Evolutionary conservation across 2,329 filamentous ascomycete genomes (phyloP).

Genomic region (Monilinia vaccinii-corymbosi): DNA sequence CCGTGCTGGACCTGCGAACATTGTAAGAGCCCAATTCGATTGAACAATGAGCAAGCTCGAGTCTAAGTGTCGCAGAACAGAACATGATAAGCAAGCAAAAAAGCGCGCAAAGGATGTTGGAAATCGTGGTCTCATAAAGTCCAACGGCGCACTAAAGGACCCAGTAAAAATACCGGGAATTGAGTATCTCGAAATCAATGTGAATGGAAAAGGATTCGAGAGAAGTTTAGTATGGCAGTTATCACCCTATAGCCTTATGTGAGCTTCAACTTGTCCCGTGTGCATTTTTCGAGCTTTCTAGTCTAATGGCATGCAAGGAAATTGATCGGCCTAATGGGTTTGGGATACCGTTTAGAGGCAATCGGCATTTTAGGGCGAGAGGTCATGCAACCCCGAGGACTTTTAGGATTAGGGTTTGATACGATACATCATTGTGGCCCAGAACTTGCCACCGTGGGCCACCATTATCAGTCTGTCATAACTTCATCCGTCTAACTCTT

Average conservation of each 20-base stretch:
- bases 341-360: constrained; percentile 60
- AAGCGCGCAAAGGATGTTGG: constrained; percentile 45
- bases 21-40: constrained; percentile 40
- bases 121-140: constrained; percentile 36
- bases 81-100: constrained; percentile 59
- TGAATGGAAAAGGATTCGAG: constrained; percentile 65
- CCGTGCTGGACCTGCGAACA: constrained; percentile 71
- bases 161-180: constrained; percentile 55
- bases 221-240: constrained; percentile 57
- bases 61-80: constrained; percentile 44
- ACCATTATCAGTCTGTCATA: neutral
- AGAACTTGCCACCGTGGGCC: neutral
- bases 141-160: constrained; percentile 43
- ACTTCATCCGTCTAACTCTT: neutral
- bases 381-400: constrained; percentile 63
- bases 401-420: constrained; percentile 60
- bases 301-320: constrained; percentile 36
- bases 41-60: neutral
- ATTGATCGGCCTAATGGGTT: constrained; percentile 51
- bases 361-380: constrained; percentile 60
- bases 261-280: constrained; percentile 17
- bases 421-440: constrained; percentile 58
- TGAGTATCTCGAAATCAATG: constrained; percentile 56
- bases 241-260: constrained; percentile 58
- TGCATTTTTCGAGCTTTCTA: neutral